A percentile compares a stretch with the other conserved stretches of the same genome.
phyloP scores from a whole-genome alignment of 2,329 filamentous ascomycete genomes.

The Colletotrichum graminicola region DNA sequence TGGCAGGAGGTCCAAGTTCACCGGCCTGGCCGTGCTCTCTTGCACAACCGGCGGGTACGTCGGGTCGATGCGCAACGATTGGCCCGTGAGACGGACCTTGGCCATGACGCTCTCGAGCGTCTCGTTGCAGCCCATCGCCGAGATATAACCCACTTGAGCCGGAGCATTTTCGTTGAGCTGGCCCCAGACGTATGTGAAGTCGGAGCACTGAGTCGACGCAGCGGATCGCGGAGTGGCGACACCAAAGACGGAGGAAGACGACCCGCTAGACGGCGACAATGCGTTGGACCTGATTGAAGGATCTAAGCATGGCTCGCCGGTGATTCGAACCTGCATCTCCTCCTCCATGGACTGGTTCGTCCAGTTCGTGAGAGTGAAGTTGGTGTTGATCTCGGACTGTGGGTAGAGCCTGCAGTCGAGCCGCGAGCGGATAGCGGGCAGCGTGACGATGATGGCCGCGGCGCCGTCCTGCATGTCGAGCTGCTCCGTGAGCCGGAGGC shows the following conservation, averaged over 20 bases:
- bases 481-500: conserved; percentile 22
- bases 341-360: conserved; percentile 13
- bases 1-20: conserved; percentile 44
- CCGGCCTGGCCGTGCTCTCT: conserved; percentile 44
- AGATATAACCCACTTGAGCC: conserved; percentile 48
- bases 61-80: conserved; percentile 47
- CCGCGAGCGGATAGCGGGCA: conserved; percentile 50
- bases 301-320: conserved; percentile 42
- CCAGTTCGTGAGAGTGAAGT: conserved; percentile 44
- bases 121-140: conserved; percentile 55
- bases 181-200: conserved; percentile 54
- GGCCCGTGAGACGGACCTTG: conserved; percentile 45
- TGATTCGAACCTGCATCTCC: conserved; percentile 43
- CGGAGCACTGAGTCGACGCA: conserved; percentile 47
- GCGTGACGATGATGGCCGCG: conserved; percentile 43
- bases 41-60: conserved; percentile 46
- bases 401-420: conserved; percentile 47
- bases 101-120: conserved; percentile 49
- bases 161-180: conserved; percentile 46
- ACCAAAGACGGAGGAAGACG: conserved; percentile 46
- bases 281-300: conserved; percentile 43
- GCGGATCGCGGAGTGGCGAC: conserved; percentile 39
- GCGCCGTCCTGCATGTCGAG: conserved; percentile 38
- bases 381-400: conserved; percentile 44
- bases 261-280: conserved; percentile 33